phyloP scores from a whole-genome alignment of 495 filamentous ascomycete species.

The Aspergillus affinis region DNA sequence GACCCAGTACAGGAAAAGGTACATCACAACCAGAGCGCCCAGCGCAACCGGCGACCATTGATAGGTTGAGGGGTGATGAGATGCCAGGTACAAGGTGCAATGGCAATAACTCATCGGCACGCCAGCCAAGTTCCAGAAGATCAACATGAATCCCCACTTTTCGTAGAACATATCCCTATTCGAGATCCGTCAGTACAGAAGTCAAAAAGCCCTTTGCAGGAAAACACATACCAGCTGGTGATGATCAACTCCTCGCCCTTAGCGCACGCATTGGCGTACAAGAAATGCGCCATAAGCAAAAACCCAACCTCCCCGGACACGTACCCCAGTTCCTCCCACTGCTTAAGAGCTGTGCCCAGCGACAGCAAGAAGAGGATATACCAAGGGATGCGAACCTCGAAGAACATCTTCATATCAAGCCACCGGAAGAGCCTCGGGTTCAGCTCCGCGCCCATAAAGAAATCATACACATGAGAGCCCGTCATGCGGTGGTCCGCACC shows the following conservation, averaged over 20 bases:
- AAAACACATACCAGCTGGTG: conserved; percentile 68
- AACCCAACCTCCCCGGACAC: conserved; percentile 83
- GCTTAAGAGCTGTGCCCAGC: conserved; percentile 73
- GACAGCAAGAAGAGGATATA: conserved; percentile 82
- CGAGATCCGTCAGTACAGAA: neutral
- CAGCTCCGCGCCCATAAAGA: conserved; percentile 98
- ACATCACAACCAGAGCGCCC: conserved; percentile 58
- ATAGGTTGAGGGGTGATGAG: conserved; percentile 76
- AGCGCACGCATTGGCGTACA: conserved; percentile 90
- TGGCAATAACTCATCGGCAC: conserved; percentile 96
- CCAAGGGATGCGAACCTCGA: conserved; percentile 94
- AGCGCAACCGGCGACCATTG: conserved; percentile 66
- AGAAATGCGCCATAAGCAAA: conserved; percentile 83
- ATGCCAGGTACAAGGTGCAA: conserved; percentile 87
- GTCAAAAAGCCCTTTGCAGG: neutral
- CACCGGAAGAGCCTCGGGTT: conserved; percentile 88
- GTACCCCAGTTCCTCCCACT: conserved; percentile 85
- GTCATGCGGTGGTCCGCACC: conserved; percentile 88
- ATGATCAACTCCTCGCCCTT: conserved; percentile 95
- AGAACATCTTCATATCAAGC: conserved; percentile 98
- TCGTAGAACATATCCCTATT: conserved; percentile 93
- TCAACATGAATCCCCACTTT: conserved; percentile 99
- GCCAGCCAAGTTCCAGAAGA: conserved; percentile 98
- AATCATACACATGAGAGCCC: conserved; percentile 89
- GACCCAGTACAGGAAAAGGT: conserved; percentile 85